Evolutionary conservation across 2,329 filamentous ascomycete genomes (phyloP), one percentile per base, ranked within the genome.

Genomic region (Apiospora arundinis): DNA sequence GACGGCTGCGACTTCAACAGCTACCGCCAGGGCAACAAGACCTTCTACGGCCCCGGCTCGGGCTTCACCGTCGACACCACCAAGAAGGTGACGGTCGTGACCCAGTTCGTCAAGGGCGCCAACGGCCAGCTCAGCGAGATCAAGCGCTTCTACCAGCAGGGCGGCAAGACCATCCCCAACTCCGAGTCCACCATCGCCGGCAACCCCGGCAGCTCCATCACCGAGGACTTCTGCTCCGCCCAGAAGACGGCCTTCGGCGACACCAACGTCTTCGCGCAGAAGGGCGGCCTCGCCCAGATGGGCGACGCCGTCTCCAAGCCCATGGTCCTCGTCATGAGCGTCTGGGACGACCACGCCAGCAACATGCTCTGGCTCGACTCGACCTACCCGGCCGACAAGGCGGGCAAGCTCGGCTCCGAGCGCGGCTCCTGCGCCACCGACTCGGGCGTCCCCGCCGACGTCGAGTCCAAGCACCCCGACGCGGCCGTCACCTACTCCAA

Each of bases 1-100:
- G 88, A 90, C 75, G 90, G 90, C 67, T 92, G 90, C 76, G 90
- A 91, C 79, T 91, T 88, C 85, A 90, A 91, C 84, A 82, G 85
- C 63, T 92, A 86, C 86, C 88, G 89, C 77, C 85, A 89, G 84
- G 90, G 90, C 72, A 84, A 87, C 79, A 82, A 81, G 65, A 81
- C 81, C 79, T 92, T 91, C 84, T 91, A 87, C 81, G 90, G 90
- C 67, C 80, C 83, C 0, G 87, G 85, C 69, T 79, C 83, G 0
- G 86, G 85, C 71, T 81, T 82, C 75, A 88, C 82, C 37, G 81
- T 91, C 75, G 85, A 91, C 80, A 89, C 88, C 67, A 83, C 76
- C 71, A 82, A 83, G 76, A 84, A 85, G 71, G 83, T 91, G 76
- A 91, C 89, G 21, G 87, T 91, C 21, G 86, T 91, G 65, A 90